Evolutionary conservation across 1,284 basidiomycete species (phyloP), one percentile per base, ranked within the genome.

Genomic region (Afroboletus lepidellus): DNA sequence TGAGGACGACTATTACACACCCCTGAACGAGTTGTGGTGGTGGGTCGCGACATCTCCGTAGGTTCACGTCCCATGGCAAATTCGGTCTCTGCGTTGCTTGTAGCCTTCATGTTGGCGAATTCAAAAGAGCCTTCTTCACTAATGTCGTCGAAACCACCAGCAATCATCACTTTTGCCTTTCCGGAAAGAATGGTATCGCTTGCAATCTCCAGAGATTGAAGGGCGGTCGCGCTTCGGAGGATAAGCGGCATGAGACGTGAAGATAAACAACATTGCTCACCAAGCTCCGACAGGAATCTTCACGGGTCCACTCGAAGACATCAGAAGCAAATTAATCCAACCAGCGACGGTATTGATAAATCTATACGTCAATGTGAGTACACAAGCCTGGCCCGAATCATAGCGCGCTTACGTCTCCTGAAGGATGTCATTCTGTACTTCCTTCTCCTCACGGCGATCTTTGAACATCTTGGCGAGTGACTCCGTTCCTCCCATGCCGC

Each of bases 51-150:
- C 90, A 98, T 96, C 73, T 99, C 96, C 41, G 90, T 92, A 25
- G 96, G 96, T 73, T 99, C 96, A 62, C 97, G 94, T 57, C 97
- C 97, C 84, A 97, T 97, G 9, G 95, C 95, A 65, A 98, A 90
- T 74, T 99, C 97, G 34, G 92, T 92, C 71, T 95, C 92, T 6
- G 94, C 89, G 67, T 96, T 98, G 73, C 91, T 94, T 8, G 97
- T 99, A 7, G 97, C 97, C 75, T 98, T 97, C 97, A 99, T 99
- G 79, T 98, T 98, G 52, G 94, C 96, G 72, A 95, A 95, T 74
- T 98, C 94, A 72, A 85, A 96, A 18, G 94, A 96, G 21, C 94
- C 95, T 72, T 98, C 95, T 73, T 99, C 97, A 61, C 90, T 91
- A 69, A 98, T 84, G 72, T 99, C 97, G 67, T 99, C 97, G 75